Percentiles rank a stretch among this genome's conserved stretches.
These are phyloP conservation scores for Lipomyces chichibuensis DNA, from an alignment of 805 yeast genomes.

Conservation along the genomic window DNA sequence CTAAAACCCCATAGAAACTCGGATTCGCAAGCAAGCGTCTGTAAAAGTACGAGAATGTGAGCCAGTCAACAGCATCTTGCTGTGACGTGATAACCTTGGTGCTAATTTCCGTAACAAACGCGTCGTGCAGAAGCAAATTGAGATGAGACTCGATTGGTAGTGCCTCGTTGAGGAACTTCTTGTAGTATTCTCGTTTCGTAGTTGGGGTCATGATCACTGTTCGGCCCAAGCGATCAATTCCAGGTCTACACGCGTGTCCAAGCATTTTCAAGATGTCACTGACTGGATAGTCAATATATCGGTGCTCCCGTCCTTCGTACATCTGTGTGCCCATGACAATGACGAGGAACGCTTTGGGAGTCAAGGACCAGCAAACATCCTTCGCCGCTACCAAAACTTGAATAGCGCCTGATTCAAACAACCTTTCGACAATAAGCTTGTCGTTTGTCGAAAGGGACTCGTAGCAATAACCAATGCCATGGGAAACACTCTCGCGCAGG, in stretches of 20 bases:
- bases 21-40: conserved; percentile 82
- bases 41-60: conserved; percentile 81
- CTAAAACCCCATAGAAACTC: conserved; percentile 79
- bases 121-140: conserved; percentile 62
- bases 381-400: conserved; percentile 62
- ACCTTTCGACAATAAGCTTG: conserved; percentile 54
- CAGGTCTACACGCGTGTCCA: conserved; percentile 38
- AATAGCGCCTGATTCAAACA: conserved; percentile 57
- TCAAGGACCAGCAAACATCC: conserved; percentile 53
- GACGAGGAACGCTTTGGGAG: conserved; percentile 60
- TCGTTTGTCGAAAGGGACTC: conserved; percentile 62
- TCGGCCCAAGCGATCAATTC: conserved; percentile 45
- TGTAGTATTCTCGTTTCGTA: conserved; percentile 63
- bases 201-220: conserved; percentile 62
- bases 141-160: conserved; percentile 83
- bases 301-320: conserved; percentile 73
- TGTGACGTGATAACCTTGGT: conserved; percentile 62
- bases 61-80: conserved; percentile 90
- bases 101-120: conserved; percentile 72
- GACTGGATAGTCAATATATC: conserved; percentile 69
- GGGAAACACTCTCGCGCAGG: conserved; percentile 50
- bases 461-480: conserved; percentile 70
- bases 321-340: conserved; percentile 70
- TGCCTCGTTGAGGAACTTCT: conserved; percentile 69
- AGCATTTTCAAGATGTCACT: conserved; percentile 42